Evolutionary conservation across 495 filamentous ascomycete genomes (phyloP), one percentile per base, ranked within the genome.

Genomic region (Lepraria neglecta): DNA sequence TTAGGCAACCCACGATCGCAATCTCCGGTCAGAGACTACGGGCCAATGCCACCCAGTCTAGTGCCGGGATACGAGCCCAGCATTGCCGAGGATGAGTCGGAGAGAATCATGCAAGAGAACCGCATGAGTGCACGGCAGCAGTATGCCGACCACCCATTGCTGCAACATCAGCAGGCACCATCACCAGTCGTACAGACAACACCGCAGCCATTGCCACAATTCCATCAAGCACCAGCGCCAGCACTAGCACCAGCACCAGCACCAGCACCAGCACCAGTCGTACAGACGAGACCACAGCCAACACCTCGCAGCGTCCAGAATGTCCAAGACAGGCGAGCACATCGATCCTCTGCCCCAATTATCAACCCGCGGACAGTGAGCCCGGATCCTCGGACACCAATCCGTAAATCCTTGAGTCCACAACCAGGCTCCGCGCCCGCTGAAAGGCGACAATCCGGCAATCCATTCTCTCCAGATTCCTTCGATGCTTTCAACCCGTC

Each of bases 401-500:
- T 77, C 40, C 80, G 88, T 27, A 92, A 94, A 68, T 92, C 90
- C 1, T 78, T 92, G 48, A 91, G 87, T 67, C 88, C 89, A 1
- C 80, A 81, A 11, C 90, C 89, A 4, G 57, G 58, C 12, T 60
- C 52, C 24, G 73, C 75, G 2, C 75, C 82, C 11, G 77, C 80
- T 43, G 74, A 74, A 43, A 77, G 80, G 52, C 73, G 78, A 27
- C 70, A 80, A 1, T 87, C 87, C 0, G 84, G 81, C 11, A 76
- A 88, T 21, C 92, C 94, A 0, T 97, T 95, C 68, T 89, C 87
- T 19, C 94, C 95, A 0, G 94, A 97, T 69, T 90, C 88, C 17
- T 97, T 90, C 69, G 83, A 91, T 58, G 77, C 80, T 1, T 78
- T 90, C 68, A 92, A 92, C 65, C 88, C 89, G 15, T 58, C 63